Conservation (phyloP, 768 basidiomycete species). For the Leccinum pellstonianum region DNA sequence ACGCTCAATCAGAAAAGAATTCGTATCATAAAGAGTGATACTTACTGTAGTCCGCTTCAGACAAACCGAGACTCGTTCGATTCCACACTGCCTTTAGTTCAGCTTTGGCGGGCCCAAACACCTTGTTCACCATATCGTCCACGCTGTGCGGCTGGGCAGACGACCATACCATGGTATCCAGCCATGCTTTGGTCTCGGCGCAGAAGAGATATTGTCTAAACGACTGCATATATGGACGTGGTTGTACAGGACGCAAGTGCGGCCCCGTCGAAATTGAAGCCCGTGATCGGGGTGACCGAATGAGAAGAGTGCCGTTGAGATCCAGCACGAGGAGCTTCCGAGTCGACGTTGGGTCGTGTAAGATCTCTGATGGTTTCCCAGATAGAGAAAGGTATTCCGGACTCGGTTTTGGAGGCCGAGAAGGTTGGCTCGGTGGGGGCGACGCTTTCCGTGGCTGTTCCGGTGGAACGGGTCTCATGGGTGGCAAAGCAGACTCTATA, state of each 20-base stretch:
- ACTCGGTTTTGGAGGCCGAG: slow-evolving; percentile 28
- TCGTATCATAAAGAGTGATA: slow-evolving; percentile 23
- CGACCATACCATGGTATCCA: slow-evolving; percentile 89
- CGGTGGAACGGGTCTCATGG: background rate
- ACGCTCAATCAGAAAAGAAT: background rate
- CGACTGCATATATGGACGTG: slow-evolving; percentile 63
- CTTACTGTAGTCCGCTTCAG: slow-evolving; percentile 62
- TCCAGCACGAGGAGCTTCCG: slow-evolving; percentile 76
- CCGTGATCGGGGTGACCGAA: slow-evolving; percentile 43
- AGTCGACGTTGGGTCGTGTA: slow-evolving; percentile 26
- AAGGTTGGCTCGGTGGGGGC: slow-evolving; percentile 1
- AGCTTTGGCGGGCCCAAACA: slow-evolving; percentile 47
- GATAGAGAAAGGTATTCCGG: slow-evolving; percentile 38
- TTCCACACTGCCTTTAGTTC: slow-evolving; percentile 71
- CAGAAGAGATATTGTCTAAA: slow-evolving; percentile 67
- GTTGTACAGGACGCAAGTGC: slow-evolving; percentile 44
- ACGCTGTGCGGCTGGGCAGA: slow-evolving; percentile 83
- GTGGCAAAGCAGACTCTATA: background rate
- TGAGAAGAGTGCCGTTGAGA: slow-evolving; percentile 63
- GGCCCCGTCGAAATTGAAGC: slow-evolving; percentile 9
- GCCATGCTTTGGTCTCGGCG: slow-evolving; percentile 56
- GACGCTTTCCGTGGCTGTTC: slow-evolving; percentile 3
- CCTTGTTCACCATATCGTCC: slow-evolving; percentile 64
- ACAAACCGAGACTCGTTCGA: slow-evolving; percentile 73
- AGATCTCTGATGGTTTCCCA: slow-evolving; percentile 23